These are phyloP conservation scores for Aspergillus bombycis DNA, from an alignment of 2,329 filamentous ascomycete species.

Conservation along the genomic window DNA sequence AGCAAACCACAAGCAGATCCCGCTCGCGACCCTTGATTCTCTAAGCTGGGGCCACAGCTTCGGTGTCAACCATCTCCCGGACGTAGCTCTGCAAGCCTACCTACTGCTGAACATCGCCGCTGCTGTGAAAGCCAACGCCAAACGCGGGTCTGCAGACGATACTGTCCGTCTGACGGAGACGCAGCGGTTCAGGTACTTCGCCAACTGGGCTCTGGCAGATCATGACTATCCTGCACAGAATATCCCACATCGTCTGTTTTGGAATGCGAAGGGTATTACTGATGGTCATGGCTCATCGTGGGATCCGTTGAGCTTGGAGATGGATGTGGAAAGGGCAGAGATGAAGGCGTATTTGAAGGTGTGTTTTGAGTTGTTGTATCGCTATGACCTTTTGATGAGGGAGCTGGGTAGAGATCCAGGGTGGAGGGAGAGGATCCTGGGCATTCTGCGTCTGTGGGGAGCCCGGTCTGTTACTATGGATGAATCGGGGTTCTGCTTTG, in stretches of 20 bases:
- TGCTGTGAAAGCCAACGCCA: not conserved
- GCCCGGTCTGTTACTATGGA: not conserved
- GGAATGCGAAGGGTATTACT: not conserved
- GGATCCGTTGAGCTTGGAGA: conserved; percentile 1
- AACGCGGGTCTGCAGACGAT: not conserved
- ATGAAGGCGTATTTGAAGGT: conserved; percentile 5
- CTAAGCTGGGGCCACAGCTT: conserved; percentile 8
- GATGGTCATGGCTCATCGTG: not conserved
- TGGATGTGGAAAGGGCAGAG: not conserved
- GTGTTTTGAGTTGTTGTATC: conserved; percentile 7
- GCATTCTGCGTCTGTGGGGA: not conserved
- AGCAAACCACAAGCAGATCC: conserved; percentile 1
- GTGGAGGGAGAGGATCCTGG: not conserved
- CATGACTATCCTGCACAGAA: conserved; percentile 7
- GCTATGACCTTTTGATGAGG: conserved; percentile 8
- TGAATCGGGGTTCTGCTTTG: not conserved
- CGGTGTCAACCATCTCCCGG: not conserved
- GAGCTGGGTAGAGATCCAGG: not conserved
- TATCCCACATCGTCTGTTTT: conserved; percentile 5
- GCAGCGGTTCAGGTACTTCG: not conserved
- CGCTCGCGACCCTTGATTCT: not conserved
- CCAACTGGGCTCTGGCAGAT: not conserved
- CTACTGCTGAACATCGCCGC: conserved; percentile 5
- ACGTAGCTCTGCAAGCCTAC: conserved; percentile 5
- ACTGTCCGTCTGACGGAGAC: conserved; percentile 2